A percentile compares a stretch with the other conserved stretches of the same genome.
These are phyloP conservation scores for Boletales sp. DNA, from an alignment of 768 basidiomycete genomes.

Conservation along the genomic window DNA sequence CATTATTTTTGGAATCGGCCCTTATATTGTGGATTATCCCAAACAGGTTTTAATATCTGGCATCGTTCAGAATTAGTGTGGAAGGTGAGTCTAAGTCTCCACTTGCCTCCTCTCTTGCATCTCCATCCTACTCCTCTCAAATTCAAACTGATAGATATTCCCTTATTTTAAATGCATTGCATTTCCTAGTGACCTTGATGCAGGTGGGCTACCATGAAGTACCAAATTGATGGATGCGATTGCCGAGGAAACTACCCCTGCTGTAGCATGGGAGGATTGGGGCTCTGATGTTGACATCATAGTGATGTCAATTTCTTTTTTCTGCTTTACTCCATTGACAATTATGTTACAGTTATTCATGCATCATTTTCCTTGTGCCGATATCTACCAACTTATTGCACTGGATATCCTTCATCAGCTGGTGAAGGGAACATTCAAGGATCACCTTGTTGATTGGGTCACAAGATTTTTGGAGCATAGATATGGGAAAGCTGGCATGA, in stretches of 20 bases:
- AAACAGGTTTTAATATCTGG: conserved; percentile 28
- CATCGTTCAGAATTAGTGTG: conserved; percentile 6
- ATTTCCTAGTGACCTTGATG: not conserved
- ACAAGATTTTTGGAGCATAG: conserved; percentile 14
- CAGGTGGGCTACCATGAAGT: not conserved
- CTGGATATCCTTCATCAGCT: conserved; percentile 32
- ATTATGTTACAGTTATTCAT: conserved; percentile 18
- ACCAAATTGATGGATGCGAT: not conserved
- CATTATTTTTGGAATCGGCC: conserved; percentile 29
- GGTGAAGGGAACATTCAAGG: conserved; percentile 34
- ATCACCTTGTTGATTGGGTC: conserved; percentile 35
- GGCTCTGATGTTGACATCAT: not conserved
- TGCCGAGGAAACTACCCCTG: not conserved
- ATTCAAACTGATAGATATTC: too few species aligned
- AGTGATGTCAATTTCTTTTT: not conserved
- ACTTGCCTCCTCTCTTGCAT: too few species aligned
- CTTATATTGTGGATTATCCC: conserved; percentile 39
- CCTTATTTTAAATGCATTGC: not conserved
- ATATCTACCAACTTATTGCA: conserved; percentile 30
- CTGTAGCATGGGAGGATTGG: conserved; percentile 1
- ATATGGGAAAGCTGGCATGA: conserved; percentile 11
- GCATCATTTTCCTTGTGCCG: conserved; percentile 24
- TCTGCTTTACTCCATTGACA: too few species aligned
- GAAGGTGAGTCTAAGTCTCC: too few species aligned
- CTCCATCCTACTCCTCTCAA: too few species aligned